These are phyloP conservation scores for Achaetomium macrosporum DNA, from an alignment of 2,329 filamentous ascomycete species.

Conservation along the genomic window DNA sequence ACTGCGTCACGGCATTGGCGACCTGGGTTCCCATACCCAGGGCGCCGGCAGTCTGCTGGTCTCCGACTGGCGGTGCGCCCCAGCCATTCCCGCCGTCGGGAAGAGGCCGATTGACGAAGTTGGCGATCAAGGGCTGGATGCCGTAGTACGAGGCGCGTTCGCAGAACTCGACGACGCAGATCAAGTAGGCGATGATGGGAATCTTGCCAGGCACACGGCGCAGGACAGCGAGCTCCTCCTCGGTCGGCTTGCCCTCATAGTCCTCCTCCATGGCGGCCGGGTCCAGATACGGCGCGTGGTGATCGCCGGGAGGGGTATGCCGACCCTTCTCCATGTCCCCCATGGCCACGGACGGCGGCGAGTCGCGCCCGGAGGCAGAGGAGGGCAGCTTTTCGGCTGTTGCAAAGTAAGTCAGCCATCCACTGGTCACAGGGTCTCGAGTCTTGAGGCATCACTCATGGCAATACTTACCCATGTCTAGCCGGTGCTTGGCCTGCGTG, in stretches of 20 bases:
- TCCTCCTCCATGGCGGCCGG: constrained; percentile 24
- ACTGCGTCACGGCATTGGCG: constrained; percentile 47
- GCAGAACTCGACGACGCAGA: constrained; percentile 55
- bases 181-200: constrained; percentile 47
- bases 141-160: constrained; percentile 59
- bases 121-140: constrained; percentile 48
- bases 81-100: constrained; percentile 45
- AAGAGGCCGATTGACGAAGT: constrained; percentile 57
- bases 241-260: constrained; percentile 38
- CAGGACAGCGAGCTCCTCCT: constrained; percentile 47
- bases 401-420: background rate
- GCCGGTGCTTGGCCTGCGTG: no score
- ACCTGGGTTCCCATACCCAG: constrained; percentile 51
- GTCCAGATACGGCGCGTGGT: constrained; percentile 21
- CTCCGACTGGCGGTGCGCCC: constrained; percentile 36
- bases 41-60: constrained; percentile 50
- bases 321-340: constrained; percentile 15
- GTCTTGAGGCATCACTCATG: background rate
- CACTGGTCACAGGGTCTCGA: background rate
- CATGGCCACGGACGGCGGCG: background rate
- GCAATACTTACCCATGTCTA: background rate
- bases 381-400: constrained; percentile 11
- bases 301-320: constrained; percentile 4
- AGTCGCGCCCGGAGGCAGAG: background rate
- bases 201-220: constrained; percentile 48